Evolutionary conservation across 768 basidiomycete species (phyloP).

Genomic region (Lactarius indigo): DNA sequence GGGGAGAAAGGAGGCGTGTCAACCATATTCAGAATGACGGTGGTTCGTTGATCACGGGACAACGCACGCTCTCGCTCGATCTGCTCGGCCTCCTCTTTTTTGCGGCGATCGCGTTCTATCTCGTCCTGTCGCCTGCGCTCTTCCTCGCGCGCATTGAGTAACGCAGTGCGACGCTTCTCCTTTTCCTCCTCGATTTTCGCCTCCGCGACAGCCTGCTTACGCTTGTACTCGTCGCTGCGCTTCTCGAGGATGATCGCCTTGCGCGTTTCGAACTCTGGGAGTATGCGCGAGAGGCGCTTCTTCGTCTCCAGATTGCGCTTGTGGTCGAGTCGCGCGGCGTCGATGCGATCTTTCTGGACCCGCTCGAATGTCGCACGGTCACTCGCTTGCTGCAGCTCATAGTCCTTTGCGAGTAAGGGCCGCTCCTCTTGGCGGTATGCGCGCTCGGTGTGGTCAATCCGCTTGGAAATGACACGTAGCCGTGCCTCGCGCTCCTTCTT

Average conservation of each 20-base stretch:
- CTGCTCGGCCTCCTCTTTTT: constrained; percentile 41
- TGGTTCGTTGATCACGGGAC: constrained; percentile 2
- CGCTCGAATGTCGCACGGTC: constrained; percentile 70
- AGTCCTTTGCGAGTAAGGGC: constrained; percentile 81
- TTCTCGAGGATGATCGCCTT: constrained; percentile 52
- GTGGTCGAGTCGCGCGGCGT: constrained; percentile 55
- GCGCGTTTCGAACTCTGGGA: constrained; percentile 59
- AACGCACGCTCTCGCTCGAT: constrained; percentile 51
- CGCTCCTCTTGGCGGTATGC: constrained; percentile 92
- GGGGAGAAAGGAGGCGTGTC: not conserved
- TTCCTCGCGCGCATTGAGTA: constrained; percentile 59
- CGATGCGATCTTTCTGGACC: constrained; percentile 54
- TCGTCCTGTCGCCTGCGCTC: constrained; percentile 43
- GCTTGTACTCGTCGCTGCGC: constrained; percentile 62
- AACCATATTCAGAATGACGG: constrained; percentile 5
- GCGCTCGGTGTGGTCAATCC: constrained; percentile 93
- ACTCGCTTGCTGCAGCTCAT: constrained; percentile 74
- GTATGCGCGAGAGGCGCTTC: constrained; percentile 66
- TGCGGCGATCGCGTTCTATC: constrained; percentile 36
- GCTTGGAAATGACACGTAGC: constrained; percentile 78
- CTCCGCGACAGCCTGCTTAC: constrained; percentile 52
- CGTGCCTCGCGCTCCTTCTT: constrained; percentile 83
- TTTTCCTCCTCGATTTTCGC: constrained; percentile 84
- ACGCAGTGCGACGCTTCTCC: constrained; percentile 55
- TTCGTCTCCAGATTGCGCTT: constrained; percentile 70